Evolutionary conservation across 208 protist species (phyloP).

Genomic region (Crithidia thermophila): DNA sequence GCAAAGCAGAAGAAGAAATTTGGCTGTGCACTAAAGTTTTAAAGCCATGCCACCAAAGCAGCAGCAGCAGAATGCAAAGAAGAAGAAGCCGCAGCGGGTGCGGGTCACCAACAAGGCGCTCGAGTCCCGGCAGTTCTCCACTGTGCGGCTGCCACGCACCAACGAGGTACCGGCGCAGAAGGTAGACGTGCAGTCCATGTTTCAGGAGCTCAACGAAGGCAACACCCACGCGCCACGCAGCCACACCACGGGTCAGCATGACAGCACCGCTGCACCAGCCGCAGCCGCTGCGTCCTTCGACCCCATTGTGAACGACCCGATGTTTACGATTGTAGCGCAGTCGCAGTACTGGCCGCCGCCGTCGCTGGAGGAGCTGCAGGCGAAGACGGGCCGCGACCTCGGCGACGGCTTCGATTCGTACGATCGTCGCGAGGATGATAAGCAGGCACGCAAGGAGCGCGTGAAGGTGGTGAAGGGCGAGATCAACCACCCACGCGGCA

Average conservation of each 20-base stretch:
- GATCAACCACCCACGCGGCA: constrained; percentile 84
- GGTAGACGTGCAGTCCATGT: constrained; percentile 64
- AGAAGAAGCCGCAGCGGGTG: constrained; percentile 65
- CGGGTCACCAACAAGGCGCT: constrained; percentile 79
- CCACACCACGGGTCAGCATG: background rate
- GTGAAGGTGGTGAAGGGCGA: constrained; percentile 72
- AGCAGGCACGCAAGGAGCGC: constrained; percentile 49
- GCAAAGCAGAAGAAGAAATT: no score
- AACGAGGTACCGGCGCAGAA: constrained; percentile 50
- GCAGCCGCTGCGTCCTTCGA: constrained; percentile 46
- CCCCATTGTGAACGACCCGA: constrained; percentile 76
- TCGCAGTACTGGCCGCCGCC: constrained; percentile 79
- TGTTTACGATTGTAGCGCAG: constrained; percentile 66
- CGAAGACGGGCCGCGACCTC: constrained; percentile 39
- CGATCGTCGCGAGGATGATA: constrained; percentile 77
- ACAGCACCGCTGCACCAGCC: background rate
- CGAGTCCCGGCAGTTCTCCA: constrained; percentile 80
- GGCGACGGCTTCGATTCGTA: constrained; percentile 83
- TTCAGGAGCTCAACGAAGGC: constrained; percentile 11
- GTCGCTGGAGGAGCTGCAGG: constrained; percentile 62
- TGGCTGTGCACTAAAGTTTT: background rate
- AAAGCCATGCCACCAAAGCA: constrained; percentile 26
- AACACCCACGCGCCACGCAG: background rate
- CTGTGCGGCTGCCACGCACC: constrained; percentile 59
- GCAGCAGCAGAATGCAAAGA: constrained; percentile 23